Evolutionary conservation across 139 green algal genomes (phyloP).

Genomic region (Volvox africanus): DNA sequence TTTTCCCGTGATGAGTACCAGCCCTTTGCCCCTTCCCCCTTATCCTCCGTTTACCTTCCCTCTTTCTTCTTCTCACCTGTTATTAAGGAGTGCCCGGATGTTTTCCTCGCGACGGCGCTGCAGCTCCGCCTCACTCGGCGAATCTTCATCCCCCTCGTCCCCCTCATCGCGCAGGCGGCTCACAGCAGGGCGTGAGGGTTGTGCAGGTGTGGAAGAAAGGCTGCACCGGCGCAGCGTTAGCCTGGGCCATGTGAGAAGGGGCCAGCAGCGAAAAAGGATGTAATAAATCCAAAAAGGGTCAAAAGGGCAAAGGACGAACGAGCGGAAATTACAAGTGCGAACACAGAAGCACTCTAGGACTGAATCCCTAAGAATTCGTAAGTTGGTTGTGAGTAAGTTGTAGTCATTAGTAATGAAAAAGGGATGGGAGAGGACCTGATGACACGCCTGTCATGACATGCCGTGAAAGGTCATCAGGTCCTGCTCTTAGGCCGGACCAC

Average conservation of each 20-base stretch:
- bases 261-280: too few species aligned
- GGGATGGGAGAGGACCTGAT: not conserved
- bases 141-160: not conserved
- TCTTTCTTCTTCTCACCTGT: slow-evolving; percentile 46
- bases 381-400: too few species aligned
- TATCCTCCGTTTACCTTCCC: too few species aligned
- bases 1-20: too few species aligned
- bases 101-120: slow-evolving; percentile 63
- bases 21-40: too few species aligned
- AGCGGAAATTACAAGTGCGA: not conserved
- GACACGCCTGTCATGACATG: not conserved
- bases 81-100: slow-evolving; percentile 71
- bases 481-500: too few species aligned
- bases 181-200: not conserved
- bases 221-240: not conserved
- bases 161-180: not conserved
- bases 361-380: too few species aligned
- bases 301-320: not conserved
- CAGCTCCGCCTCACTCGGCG: slow-evolving; percentile 6
- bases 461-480: too few species aligned
- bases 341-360: too few species aligned
- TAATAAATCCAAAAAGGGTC: too few species aligned
- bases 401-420: not conserved
- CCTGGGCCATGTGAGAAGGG: not conserved
- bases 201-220: not conserved